These are phyloP conservation scores for Cercospora sp. DNA, from an alignment of 2,329 filamentous ascomycete species.

Conservation along the genomic window DNA sequence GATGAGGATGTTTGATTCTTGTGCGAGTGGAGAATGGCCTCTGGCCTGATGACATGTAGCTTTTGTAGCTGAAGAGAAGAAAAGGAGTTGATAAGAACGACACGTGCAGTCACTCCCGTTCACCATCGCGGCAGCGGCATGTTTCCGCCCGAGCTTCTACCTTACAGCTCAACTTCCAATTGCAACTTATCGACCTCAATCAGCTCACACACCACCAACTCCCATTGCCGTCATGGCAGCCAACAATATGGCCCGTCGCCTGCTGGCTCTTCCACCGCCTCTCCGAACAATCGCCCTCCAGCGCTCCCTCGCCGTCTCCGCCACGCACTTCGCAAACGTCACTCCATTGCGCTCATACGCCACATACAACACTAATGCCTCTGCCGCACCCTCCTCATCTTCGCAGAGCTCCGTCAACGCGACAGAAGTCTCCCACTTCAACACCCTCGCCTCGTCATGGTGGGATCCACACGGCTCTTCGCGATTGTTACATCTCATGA, in stretches of 20 bases:
- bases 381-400: slow-evolving; percentile 36
- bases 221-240: slow-evolving; percentile 10
- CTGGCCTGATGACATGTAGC: not conserved
- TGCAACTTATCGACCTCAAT: not conserved
- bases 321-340: not conserved
- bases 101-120: not conserved
- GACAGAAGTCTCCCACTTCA: slow-evolving; percentile 91
- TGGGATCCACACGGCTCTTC: slow-evolving; percentile 96
- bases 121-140: not conserved
- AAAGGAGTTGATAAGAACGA: not conserved
- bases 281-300: slow-evolving; percentile 17
- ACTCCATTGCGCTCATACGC: slow-evolving; percentile 14
- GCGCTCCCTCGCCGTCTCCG: not conserved
- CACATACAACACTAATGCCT: slow-evolving; percentile 28
- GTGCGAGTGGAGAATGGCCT: not conserved
- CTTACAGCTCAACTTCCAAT: not conserved
- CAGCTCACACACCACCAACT: not conserved
- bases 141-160: slow-evolving; percentile 1
- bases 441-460: slow-evolving; percentile 87
- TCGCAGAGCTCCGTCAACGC: slow-evolving; percentile 69
- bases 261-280: slow-evolving; percentile 14
- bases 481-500: slow-evolving; percentile 93
- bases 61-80: not conserved
- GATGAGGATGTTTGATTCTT: not conserved
- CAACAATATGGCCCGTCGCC: slow-evolving; percentile 2